phyloP scores from a whole-genome alignment of 352 stramenopile genomes.

The Phytophthora podocarpi region DNA sequence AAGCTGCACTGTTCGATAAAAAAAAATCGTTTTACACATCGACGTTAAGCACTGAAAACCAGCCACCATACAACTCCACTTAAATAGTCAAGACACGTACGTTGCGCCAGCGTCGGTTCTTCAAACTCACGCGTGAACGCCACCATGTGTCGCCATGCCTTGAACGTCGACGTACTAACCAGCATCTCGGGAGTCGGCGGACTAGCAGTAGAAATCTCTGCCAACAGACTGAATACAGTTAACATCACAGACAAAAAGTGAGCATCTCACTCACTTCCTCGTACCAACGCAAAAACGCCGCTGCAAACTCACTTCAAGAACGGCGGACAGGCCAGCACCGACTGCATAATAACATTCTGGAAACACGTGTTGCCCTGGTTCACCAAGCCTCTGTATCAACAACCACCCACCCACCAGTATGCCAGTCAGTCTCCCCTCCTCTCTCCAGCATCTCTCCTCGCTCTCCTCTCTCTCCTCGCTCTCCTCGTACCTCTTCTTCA shows the following conservation, averaged over 20 bases:
- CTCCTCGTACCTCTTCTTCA: conserved; percentile 74
- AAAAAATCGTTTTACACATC: conserved; percentile 2
- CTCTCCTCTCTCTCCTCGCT: not conserved
- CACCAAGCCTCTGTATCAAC: conserved; percentile 58
- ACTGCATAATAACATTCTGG: conserved; percentile 90
- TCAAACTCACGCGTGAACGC: conserved; percentile 85
- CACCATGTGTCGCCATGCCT: conserved; percentile 80
- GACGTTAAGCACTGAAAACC: not conserved
- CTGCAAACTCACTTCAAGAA: conserved; percentile 72
- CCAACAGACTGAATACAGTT: conserved; percentile 57
- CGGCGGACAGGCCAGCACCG: conserved; percentile 72
- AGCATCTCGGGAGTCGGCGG: conserved; percentile 54
- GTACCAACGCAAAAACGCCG: too few relatives aligned
- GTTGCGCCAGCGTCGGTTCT: conserved; percentile 69
- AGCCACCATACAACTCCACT: not conserved
- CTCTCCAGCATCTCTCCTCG: not conserved
- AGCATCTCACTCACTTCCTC: not conserved
- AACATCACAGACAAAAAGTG: not conserved
- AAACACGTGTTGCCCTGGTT: conserved; percentile 91
- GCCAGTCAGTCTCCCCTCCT: not conserved
- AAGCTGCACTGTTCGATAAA: conserved; percentile 29
- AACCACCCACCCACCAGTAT: not conserved
- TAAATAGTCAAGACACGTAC: conserved; percentile 37
- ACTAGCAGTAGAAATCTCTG: conserved; percentile 60
- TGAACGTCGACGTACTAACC: conserved; percentile 52